A percentile compares a stretch with the other conserved stretches of the same genome.
Conservation (phyloP, 306 rosid genomes). For the Cicer yamashitae region DNA sequence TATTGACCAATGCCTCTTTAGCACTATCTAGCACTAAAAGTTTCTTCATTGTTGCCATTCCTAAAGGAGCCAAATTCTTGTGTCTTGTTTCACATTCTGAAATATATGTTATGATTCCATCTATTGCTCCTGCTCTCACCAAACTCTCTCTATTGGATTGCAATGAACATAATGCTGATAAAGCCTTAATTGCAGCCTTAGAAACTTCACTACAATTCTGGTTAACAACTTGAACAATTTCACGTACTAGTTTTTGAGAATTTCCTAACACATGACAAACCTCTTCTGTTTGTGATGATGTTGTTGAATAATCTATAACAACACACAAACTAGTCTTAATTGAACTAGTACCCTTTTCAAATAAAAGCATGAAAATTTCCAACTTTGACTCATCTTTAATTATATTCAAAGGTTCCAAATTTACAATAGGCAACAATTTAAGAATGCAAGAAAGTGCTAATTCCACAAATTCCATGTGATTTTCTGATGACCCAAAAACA, state of each 20-base stretch:
- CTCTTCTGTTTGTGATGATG: constrained; percentile 55
- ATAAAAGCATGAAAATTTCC: constrained; percentile 46
- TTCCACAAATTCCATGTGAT: constrained; percentile 53
- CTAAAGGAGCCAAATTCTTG: constrained; percentile 54
- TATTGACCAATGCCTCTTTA: constrained; percentile 60
- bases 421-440: constrained; percentile 57
- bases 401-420: constrained; percentile 56
- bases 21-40: constrained; percentile 63
- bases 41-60: constrained; percentile 64
- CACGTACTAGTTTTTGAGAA: constrained; percentile 49
- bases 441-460: constrained; percentile 62
- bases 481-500: constrained; percentile 51
- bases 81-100: constrained; percentile 48
- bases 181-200: constrained; percentile 66
- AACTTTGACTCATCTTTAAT: constrained; percentile 62
- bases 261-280: constrained; percentile 59
- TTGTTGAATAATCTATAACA: constrained; percentile 61
- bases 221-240: constrained; percentile 44
- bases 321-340: constrained; percentile 64
- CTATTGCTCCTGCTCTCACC: constrained; percentile 61
- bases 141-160: constrained; percentile 59
- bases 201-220: constrained; percentile 51
- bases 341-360: constrained; percentile 56
- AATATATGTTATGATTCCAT: constrained; percentile 64
- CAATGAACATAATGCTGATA: constrained; percentile 60